Evolutionary conservation across 768 basidiomycete species (phyloP).

Genomic region (Cantharellus anzutake): DNA sequence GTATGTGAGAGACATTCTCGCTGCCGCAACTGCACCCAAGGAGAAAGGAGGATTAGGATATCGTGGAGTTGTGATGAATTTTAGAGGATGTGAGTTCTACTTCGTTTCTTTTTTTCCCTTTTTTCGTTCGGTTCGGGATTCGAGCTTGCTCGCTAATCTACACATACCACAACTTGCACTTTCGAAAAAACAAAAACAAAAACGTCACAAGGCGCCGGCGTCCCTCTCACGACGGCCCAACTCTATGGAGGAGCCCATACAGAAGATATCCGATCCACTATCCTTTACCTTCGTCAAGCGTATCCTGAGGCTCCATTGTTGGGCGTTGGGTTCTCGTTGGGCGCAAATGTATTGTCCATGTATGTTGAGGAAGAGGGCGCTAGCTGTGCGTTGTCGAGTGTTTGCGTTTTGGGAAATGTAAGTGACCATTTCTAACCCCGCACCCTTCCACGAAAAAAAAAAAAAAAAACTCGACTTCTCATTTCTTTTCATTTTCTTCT

Average conservation of each 20-base stretch:
- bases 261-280: slow-evolving; percentile 66
- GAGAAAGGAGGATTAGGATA: slow-evolving; percentile 78
- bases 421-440: slow-evolving; percentile 17
- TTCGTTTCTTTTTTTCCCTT: not conserved
- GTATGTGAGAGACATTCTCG: slow-evolving; percentile 70
- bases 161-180: too few relatives aligned
- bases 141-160: too few relatives aligned
- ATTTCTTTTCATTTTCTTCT: slow-evolving; percentile 11
- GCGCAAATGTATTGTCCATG: slow-evolving; percentile 76
- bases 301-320: slow-evolving; percentile 71
- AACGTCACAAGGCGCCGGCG: slow-evolving; percentile 48
- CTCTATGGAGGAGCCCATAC: slow-evolving; percentile 82
- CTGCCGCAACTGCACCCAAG: slow-evolving; percentile 47
- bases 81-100: slow-evolving; percentile 59
- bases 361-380: slow-evolving; percentile 75
- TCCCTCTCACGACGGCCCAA: slow-evolving; percentile 63
- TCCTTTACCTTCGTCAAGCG: slow-evolving; percentile 49
- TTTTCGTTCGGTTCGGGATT: too few relatives aligned
- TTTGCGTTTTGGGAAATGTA: slow-evolving; percentile 58
- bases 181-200: not conserved
- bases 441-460: slow-evolving; percentile 6
- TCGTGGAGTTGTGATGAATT: slow-evolving; percentile 80
- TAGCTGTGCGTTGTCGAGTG: slow-evolving; percentile 38
- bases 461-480: too few relatives aligned
- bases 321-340: slow-evolving; percentile 85